Base-by-base conservation (phyloP, 495 filamentous ascomycete genomes). In the Sordaria brevicollis region DNA sequence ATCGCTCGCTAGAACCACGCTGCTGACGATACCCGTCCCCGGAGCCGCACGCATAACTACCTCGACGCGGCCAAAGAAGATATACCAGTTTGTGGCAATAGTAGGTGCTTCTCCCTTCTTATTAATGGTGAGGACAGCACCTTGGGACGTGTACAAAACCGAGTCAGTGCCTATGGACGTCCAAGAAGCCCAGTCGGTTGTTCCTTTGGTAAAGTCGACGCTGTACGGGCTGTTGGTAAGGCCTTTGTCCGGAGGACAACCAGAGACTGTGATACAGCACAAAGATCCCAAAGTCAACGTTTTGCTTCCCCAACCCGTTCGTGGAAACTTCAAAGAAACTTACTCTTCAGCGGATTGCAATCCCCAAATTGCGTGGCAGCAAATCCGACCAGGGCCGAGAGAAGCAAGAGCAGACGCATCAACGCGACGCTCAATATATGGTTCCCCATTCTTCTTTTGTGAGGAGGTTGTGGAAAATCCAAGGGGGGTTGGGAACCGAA, bases 1-100 rank as follows among this genome's bases (percentile, higher is more conserved):
- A 75, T 94, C 94, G 4, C 92, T 96, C 78, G 93, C 87, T 72
- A 97, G 79, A 62, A 97, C 91, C 67, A 93, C 85, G 72, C 88
- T 91, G 78, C 90, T 94, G 67, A 97, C 87, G 54, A 96, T 84
- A 69, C 91, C 91, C 9, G 71, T 71, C 15, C 91, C 91, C 2
- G 84, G 81, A 41, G 90, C 86, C 69, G 90, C 89, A 78, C 89
- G 84, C 62, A 91, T 77, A 69, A 82, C 84, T 35, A 89, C 82
- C 68, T 91, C 88, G 54, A 91, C 82, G 54, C 86, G 86, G 70
- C 91, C 91, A 79, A 91, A 93, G 85, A 93, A 90, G 76, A 94
- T 89, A 77, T 91, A 92, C 79, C 90, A 90, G 71, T 80, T 84
- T 70, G 79, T 82, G 70, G 84, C 83, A 70, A 97, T 83, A 67